phyloP scores from a whole-genome alignment of 2,329 filamentous ascomycete genomes.

The Trichoderma lentiforme region DNA sequence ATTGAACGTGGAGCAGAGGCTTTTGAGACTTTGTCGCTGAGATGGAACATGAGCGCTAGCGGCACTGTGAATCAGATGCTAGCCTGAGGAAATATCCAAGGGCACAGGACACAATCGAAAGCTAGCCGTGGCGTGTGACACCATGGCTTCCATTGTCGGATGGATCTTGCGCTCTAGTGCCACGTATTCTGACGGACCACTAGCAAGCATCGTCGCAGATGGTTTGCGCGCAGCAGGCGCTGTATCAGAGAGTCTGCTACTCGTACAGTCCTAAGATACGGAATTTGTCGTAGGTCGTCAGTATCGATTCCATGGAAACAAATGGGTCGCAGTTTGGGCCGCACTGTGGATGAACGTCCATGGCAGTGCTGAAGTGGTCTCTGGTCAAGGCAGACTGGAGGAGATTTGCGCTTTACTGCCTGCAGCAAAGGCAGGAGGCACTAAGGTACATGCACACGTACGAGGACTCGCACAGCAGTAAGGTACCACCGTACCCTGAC shows the following conservation, averaged over 20 bases:
- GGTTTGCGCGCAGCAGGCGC: background rate
- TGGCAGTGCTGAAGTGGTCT: background rate
- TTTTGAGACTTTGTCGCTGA: background rate
- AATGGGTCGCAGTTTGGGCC: background rate
- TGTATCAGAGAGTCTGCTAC: background rate
- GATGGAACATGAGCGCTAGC: background rate
- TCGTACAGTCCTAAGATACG: background rate
- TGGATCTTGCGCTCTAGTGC: background rate
- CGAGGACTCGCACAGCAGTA: background rate
- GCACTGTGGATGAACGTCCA: background rate
- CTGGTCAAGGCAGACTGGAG: constrained; percentile 3
- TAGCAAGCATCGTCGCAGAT: background rate
- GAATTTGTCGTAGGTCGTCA: background rate
- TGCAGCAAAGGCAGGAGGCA: background rate
- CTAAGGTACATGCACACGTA: no score
- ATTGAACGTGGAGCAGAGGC: background rate
- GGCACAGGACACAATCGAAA: background rate
- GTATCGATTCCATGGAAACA: background rate
- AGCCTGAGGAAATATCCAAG: background rate
- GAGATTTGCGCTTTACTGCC: background rate
- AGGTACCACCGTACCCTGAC: background rate
- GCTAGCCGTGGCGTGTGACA: background rate
- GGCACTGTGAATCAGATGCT: background rate
- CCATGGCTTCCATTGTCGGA: background rate
- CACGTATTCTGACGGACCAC: background rate